phyloP scores from a whole-genome alignment of 495 filamentous ascomycete species.

The Talaromyces proteolyticus region DNA sequence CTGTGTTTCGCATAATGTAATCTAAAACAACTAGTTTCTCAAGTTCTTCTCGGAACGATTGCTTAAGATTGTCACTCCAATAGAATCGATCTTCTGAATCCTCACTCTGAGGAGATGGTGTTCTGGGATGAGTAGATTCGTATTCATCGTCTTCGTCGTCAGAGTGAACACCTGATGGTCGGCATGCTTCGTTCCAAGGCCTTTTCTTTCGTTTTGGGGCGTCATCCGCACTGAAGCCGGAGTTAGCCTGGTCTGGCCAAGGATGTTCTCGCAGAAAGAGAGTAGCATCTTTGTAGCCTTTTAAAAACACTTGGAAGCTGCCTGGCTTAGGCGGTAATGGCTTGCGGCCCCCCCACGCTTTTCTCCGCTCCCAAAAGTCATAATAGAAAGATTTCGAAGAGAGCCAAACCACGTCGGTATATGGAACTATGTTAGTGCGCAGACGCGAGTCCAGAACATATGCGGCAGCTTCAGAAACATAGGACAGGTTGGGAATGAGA shows the following conservation, averaged over 20 bases:
- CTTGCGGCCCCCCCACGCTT: conserved; percentile 80
- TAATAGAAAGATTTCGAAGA: conserved; percentile 98
- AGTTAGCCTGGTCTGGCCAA: conserved; percentile 90
- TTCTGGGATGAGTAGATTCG: conserved; percentile 37
- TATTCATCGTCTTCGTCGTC: conserved; percentile 70
- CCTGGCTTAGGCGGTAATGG: conserved; percentile 86
- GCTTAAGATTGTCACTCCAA: conserved; percentile 87
- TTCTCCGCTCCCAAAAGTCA: conserved; percentile 91
- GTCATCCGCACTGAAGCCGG: conserved; percentile 67
- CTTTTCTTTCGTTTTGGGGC: conserved; percentile 64
- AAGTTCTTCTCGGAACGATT: conserved; percentile 88
- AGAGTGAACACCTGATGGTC: conserved; percentile 59
- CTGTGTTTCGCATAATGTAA: conserved; percentile 99
- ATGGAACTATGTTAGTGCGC: conserved; percentile 87
- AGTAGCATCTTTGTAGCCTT: conserved; percentile 95
- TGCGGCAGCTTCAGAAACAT: conserved; percentile 95
- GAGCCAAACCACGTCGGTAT: conserved; percentile 89
- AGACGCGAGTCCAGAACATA: conserved; percentile 90
- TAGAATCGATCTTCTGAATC: conserved; percentile 54
- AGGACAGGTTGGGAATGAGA: conserved; percentile 97
- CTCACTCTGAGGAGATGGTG: conserved; percentile 39
- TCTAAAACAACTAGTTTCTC: conserved; percentile 97
- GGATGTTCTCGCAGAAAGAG: conserved; percentile 91
- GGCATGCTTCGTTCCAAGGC: conserved; percentile 81
- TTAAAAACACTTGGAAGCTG: conserved; percentile 96